phyloP scores from a whole-genome alignment of 1,284 basidiomycete genomes.

The Melampsora americana region DNA sequence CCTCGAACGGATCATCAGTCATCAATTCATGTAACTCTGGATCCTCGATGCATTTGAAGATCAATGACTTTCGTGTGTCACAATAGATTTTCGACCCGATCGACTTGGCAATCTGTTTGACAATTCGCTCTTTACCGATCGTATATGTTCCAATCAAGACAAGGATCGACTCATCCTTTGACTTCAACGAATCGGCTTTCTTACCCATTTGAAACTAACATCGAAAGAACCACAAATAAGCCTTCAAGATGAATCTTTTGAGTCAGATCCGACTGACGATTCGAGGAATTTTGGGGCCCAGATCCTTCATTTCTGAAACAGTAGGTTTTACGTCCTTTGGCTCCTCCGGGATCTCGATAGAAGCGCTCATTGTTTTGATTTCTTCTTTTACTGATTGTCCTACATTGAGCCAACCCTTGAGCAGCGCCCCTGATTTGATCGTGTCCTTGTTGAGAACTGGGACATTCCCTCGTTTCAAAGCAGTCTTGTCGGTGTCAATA shows the following conservation, averaged over 20 bases:
- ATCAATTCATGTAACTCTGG: conserved; percentile 17
- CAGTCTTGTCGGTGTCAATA: not conserved
- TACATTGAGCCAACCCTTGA: conserved; percentile 6
- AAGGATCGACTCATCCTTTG: conserved; percentile 1
- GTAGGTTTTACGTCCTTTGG: not conserved
- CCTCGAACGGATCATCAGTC: not conserved
- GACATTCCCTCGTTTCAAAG: not conserved
- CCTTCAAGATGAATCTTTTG: too few relatives aligned
- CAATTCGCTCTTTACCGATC: conserved; percentile 39
- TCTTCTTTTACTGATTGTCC: not conserved
- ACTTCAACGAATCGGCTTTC: not conserved
- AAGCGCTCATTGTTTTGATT: not conserved
- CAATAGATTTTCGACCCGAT: conserved; percentile 25
- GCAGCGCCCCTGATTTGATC: not conserved
- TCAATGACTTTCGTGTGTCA: conserved; percentile 9
- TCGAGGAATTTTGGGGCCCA: not conserved
- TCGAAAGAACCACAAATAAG: too few relatives aligned
- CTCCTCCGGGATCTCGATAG: not conserved
- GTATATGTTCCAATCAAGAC: conserved; percentile 38
- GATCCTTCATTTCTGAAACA: not conserved
- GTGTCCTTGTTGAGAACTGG: not conserved
- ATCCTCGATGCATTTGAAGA: conserved; percentile 26
- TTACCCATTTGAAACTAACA: not conserved
- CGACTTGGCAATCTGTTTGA: conserved; percentile 14
- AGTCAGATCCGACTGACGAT: not conserved